These are phyloP conservation scores for Hypoxylon sp. DNA, from an alignment of 2,329 filamentous ascomycete species.

Conservation along the genomic window DNA sequence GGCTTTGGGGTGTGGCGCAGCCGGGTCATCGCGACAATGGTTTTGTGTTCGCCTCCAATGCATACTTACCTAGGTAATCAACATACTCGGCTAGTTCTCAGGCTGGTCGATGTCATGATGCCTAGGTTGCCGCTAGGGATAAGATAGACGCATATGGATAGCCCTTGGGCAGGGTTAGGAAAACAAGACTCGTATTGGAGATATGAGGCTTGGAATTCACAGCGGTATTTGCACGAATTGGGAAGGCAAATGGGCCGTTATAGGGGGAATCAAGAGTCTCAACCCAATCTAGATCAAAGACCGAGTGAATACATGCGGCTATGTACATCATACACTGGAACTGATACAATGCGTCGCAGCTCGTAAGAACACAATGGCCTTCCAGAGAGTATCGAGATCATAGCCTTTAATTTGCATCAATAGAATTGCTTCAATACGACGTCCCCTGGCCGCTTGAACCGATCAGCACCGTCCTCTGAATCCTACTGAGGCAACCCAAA, in stretches of 20 bases:
- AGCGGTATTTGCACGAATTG: background rate
- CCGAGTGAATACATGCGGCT: background rate
- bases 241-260: background rate
- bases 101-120: no score
- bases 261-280: no score
- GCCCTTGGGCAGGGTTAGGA: background rate
- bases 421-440: background rate
- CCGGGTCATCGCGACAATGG: no score
- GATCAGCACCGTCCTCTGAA: background rate
- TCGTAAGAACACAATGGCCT: background rate
- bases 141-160: background rate
- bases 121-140: background rate
- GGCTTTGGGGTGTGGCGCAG: no score
- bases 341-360: background rate
- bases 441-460: background rate
- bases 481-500: background rate
- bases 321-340: background rate
- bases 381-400: background rate
- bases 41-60: background rate
- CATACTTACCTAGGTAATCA: background rate
- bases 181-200: background rate
- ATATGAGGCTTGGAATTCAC: background rate
- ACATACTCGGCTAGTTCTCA: background rate
- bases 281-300: background rate
- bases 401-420: background rate